A percentile compares a stretch with the other conserved stretches of the same genome.
Evolutionary conservation across 2,329 filamentous ascomycete species (phyloP).

Genomic region (Xylaria sp.): DNA sequence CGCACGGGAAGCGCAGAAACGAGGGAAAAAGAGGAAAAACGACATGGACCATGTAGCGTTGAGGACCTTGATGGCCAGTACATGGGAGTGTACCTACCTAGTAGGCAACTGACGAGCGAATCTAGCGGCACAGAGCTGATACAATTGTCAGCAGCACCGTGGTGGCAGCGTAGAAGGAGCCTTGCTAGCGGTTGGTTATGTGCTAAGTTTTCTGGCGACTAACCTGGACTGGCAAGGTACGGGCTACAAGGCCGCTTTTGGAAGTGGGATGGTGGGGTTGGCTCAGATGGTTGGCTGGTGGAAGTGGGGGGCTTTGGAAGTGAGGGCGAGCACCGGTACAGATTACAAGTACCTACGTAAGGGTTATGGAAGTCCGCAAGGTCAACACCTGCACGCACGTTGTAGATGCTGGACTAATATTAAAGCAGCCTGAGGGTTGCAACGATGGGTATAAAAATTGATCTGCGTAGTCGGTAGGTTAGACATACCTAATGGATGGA

Average conservation of each 20-base stretch:
- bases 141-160: slow-evolving; percentile 20
- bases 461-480: too few species aligned
- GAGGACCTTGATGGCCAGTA: slow-evolving; percentile 30
- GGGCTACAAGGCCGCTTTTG: slow-evolving; percentile 11
- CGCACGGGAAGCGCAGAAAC: not conserved
- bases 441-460: too few species aligned
- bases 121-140: slow-evolving; percentile 14
- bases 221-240: not conserved
- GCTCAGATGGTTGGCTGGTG: not conserved
- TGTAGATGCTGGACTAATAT: too few species aligned
- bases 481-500: too few species aligned
- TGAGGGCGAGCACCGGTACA: not conserved
- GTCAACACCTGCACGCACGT: too few species aligned
- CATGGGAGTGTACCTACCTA: too few species aligned
- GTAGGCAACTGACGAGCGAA: too few species aligned
- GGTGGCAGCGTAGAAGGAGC: not conserved
- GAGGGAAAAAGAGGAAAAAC: slow-evolving; percentile 12
- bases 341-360: not conserved
- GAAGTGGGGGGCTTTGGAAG: not conserved
- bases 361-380: too few species aligned
- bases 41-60: slow-evolving; percentile 15
- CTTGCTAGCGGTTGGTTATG: slow-evolving; percentile 2
- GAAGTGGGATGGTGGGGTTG: slow-evolving; percentile 5
- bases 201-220: slow-evolving; percentile 1
- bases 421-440: too few species aligned